Percentiles rank a stretch among this genome's conserved stretches.
phyloP scores from a whole-genome alignment of 768 basidiomycete genomes.

The Lentinula boryana region DNA sequence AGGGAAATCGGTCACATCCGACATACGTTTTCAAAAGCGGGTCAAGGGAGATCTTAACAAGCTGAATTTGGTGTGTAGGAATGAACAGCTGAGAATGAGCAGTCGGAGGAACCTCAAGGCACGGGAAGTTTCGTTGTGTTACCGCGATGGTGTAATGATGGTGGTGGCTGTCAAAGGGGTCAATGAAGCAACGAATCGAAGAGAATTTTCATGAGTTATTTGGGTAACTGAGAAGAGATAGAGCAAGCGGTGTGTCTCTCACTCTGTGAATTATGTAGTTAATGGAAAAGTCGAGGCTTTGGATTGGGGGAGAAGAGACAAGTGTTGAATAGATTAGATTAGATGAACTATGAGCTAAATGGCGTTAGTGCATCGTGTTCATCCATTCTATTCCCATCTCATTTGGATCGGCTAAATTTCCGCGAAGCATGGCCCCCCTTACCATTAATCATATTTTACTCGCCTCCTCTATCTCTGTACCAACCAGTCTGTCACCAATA shows the following conservation, averaged over 20 bases:
- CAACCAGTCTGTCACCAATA: neutral
- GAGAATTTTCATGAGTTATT: neutral
- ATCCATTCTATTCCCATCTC: neutral
- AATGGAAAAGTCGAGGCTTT: too few relatives aligned
- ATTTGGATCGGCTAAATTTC: neutral
- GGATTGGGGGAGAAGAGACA: neutral
- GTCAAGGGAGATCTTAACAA: neutral
- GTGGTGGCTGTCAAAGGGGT: conserved; percentile 2
- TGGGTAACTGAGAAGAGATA: too few relatives aligned
- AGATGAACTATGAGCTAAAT: neutral
- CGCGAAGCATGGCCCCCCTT: neutral
- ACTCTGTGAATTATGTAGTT: too few relatives aligned
- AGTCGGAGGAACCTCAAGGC: neutral
- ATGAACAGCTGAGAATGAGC: neutral
- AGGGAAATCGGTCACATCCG: conserved; percentile 18
- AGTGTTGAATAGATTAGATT: neutral
- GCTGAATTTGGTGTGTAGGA: neutral
- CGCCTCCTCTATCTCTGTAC: neutral
- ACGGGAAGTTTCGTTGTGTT: neutral
- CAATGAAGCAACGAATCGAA: neutral
- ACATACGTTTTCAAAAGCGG: neutral
- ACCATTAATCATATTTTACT: neutral
- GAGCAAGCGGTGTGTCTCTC: too few relatives aligned
- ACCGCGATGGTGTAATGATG: conserved; percentile 3
- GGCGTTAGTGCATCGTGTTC: neutral